Evolutionary conservation across 805 yeast species (phyloP).

Genomic region (Kodamaea leandrae): DNA sequence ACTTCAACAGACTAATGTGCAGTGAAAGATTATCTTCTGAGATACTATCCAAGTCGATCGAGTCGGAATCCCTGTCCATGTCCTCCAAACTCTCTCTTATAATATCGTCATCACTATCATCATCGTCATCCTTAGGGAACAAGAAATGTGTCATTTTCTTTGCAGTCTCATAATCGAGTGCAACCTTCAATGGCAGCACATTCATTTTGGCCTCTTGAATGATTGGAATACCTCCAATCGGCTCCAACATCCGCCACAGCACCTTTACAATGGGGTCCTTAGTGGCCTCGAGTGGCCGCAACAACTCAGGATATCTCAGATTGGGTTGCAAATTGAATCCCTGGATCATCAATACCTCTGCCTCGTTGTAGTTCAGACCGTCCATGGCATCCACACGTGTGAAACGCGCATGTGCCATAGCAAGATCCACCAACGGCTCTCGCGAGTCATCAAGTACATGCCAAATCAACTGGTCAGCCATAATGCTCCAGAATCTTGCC

Average conservation of each 20-base stretch:
- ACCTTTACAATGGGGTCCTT: constrained; percentile 26
- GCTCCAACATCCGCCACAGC: constrained; percentile 76
- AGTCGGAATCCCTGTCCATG: not conserved
- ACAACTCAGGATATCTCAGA: constrained; percentile 66
- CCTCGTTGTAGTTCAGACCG: constrained; percentile 62
- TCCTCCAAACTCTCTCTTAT: not conserved
- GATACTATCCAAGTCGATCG: not conserved
- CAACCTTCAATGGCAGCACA: constrained; percentile 65
- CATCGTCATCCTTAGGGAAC: constrained; percentile 50
- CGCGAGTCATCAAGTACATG: constrained; percentile 59
- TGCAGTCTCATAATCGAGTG: constrained; percentile 70
- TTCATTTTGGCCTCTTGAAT: constrained; percentile 60
- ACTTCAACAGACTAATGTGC: constrained; percentile 2
- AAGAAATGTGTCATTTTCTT: constrained; percentile 60
- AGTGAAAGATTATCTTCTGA: not conserved
- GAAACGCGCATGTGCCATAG: constrained; percentile 59
- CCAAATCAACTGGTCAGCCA: constrained; percentile 66
- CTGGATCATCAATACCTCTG: constrained; percentile 60
- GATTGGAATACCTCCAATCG: constrained; percentile 90
- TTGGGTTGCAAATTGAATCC: constrained; percentile 61
- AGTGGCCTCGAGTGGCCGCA: constrained; percentile 45
- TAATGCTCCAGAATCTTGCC: constrained; percentile 24
- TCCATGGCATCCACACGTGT: constrained; percentile 60
- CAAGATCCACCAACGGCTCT: constrained; percentile 66
- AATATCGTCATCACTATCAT: not conserved